A percentile compares a stretch with the other conserved stretches of the same genome.
These are phyloP conservation scores for Yamadazyma atlantica DNA, from an alignment of 1,139 yeast species.

Conservation along the genomic window DNA sequence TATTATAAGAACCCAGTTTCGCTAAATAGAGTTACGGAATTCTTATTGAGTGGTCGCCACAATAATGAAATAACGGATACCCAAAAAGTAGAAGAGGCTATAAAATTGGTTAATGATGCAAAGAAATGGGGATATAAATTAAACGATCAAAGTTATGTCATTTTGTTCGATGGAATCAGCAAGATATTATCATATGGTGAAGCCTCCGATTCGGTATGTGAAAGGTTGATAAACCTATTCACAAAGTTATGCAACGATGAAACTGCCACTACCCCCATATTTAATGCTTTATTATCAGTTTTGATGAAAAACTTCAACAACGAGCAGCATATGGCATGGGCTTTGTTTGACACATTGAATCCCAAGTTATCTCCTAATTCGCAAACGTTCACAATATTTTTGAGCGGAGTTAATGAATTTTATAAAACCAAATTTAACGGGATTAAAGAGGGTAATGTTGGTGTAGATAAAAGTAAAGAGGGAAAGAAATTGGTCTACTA, in stretches of 20 bases:
- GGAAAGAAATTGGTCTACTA: constrained; percentile 25
- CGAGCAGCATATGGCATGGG: constrained; percentile 40
- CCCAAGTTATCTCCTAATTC: constrained; percentile 28
- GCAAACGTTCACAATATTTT: constrained; percentile 41
- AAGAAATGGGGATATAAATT: constrained; percentile 60
- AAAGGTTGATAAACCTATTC: constrained; percentile 25
- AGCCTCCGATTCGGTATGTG: constrained; percentile 21
- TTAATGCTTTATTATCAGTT: constrained; percentile 40
- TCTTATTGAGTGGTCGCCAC: constrained; percentile 33
- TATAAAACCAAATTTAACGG: constrained; percentile 14
- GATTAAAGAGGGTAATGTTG: constrained; percentile 18
- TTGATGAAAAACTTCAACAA: constrained; percentile 33
- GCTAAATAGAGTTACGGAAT: constrained; percentile 57
- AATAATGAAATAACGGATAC: constrained; percentile 9
- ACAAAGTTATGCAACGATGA: constrained; percentile 10
- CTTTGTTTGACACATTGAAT: constrained; percentile 31
- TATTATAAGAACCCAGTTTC: constrained; percentile 52
- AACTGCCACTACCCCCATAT: constrained; percentile 22
- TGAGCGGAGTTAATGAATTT: constrained; percentile 34
- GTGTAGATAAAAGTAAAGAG: constrained; percentile 21
- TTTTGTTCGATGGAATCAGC: constrained; percentile 58
- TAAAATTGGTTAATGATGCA: constrained; percentile 51
- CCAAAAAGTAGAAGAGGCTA: constrained; percentile 26
- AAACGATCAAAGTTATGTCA: constrained; percentile 54
- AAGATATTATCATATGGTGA: constrained; percentile 39